Percentiles rank a stretch among this genome's conserved stretches.
Evolutionary conservation across 805 yeast species (phyloP).

Genomic region (Candida piceae): DNA sequence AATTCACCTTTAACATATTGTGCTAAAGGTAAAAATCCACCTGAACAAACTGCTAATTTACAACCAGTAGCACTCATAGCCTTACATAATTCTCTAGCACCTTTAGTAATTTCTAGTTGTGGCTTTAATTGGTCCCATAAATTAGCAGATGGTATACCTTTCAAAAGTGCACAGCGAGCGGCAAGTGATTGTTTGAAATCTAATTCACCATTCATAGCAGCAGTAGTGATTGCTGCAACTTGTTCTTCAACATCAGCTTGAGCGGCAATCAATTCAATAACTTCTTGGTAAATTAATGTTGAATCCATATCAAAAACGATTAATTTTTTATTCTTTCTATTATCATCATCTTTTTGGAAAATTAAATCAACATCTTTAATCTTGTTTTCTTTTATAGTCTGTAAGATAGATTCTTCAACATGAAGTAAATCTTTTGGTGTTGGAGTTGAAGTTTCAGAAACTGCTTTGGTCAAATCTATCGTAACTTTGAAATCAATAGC

Average conservation of each 20-base stretch:
- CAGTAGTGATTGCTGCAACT: constrained; percentile 83
- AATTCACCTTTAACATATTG: constrained; percentile 60
- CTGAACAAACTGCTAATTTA: constrained; percentile 82
- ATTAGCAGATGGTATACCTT: constrained; percentile 67
- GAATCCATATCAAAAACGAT: constrained; percentile 98
- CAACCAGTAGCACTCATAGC: constrained; percentile 59
- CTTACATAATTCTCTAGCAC: constrained; percentile 67
- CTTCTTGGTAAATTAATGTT: constrained; percentile 92
- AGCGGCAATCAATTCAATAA: constrained; percentile 91
- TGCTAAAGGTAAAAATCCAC: constrained; percentile 93
- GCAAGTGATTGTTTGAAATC: constrained; percentile 81
- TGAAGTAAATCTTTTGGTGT: constrained; percentile 12
- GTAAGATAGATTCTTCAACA: constrained; percentile 10
- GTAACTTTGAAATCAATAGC: constrained; percentile 35
- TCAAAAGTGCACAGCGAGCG: constrained; percentile 70
- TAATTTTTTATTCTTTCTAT: constrained; percentile 43
- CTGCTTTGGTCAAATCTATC: constrained; percentile 15
- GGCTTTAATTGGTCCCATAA: constrained; percentile 77
- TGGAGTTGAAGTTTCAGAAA: not conserved
- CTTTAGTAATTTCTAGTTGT: constrained; percentile 73
- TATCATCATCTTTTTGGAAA: constrained; percentile 31
- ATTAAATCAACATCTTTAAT: constrained; percentile 36
- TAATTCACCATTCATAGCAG: constrained; percentile 96
- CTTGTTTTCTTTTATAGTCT: constrained; percentile 18
- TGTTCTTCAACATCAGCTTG: constrained; percentile 85